Conservation (phyloP, 305 asterid species). For the Rubia tinctorum region DNA sequence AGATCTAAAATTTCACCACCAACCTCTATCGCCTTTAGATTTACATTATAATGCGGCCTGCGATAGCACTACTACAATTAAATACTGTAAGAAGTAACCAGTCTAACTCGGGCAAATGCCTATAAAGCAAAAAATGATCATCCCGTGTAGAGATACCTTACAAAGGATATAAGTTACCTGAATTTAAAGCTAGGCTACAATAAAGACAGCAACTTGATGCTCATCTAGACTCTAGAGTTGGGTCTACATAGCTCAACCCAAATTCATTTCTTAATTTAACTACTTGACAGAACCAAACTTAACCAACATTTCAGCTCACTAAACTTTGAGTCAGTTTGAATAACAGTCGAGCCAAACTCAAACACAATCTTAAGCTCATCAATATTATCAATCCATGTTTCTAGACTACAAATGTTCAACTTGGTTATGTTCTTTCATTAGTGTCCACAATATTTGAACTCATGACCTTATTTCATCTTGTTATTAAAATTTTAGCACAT, state of each 20-base stretch:
- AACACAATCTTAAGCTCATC: neutral
- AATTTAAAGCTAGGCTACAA: neutral
- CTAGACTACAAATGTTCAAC: neutral
- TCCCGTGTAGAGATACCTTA: neutral
- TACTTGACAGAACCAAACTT: neutral
- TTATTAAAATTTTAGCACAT: too few relatives aligned
- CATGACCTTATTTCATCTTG: neutral
- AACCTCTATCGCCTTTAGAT: conserved; percentile 65
- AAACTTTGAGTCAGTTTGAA: neutral
- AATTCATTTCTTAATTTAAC: neutral
- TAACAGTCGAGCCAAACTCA: neutral
- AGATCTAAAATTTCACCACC: conserved; percentile 59
- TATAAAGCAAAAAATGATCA: neutral
- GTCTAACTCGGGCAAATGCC: neutral
- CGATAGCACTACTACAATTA: conserved; percentile 17
- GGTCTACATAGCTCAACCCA: neutral
- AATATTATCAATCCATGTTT: neutral
- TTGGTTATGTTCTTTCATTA: neutral
- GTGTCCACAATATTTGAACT: neutral
- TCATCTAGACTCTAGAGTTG: neutral
- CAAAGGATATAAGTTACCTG: neutral
- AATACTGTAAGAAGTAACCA: neutral
- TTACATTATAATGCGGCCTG: conserved; percentile 89
- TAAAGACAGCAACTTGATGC: neutral
- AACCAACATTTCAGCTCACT: neutral